A percentile compares a stretch with the other conserved stretches of the same genome.
Conservation (phyloP, 306 rosid genomes). For the Lathyrus sativus region DNA sequence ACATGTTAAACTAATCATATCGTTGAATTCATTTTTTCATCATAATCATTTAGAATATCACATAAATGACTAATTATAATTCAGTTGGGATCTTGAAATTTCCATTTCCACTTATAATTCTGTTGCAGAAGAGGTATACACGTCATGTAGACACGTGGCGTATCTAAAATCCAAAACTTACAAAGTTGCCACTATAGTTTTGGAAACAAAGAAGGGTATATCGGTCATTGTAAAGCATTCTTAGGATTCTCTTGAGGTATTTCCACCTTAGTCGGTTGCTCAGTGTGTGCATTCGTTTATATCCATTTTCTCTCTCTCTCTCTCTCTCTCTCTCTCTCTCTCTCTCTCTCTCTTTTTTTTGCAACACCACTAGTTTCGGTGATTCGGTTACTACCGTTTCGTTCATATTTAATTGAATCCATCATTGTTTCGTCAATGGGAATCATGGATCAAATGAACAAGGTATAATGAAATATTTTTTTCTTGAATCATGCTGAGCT, state of each 20-base stretch:
- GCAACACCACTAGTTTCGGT: constrained; percentile 7
- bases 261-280: constrained; percentile 42
- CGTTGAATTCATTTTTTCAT: too few relatives aligned
- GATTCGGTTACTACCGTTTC: constrained; percentile 29
- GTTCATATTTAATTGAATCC: constrained; percentile 7
- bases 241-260: constrained; percentile 44
- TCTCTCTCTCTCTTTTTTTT: background rate
- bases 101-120: constrained; percentile 25
- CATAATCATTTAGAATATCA: too few relatives aligned
- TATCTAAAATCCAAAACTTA: constrained; percentile 5
- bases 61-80: too few relatives aligned
- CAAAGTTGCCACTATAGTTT: constrained; percentile 31
- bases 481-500: constrained; percentile 1
- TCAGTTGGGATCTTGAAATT: constrained; percentile 46
- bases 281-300: background rate
- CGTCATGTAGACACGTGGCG: constrained; percentile 51
- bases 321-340: background rate
- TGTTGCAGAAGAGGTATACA: constrained; percentile 17
- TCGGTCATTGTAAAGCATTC: constrained; percentile 32
- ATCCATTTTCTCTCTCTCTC: background rate
- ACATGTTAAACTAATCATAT: background rate
- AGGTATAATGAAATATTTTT: constrained; percentile 42
- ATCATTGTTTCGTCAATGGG: constrained; percentile 25
- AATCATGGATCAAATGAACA: constrained; percentile 50
- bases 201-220: constrained; percentile 28